These are phyloP conservation scores for Papiliotrema terrestris DNA, from an alignment of 1,284 basidiomycete genomes.

Conservation along the genomic window DNA sequence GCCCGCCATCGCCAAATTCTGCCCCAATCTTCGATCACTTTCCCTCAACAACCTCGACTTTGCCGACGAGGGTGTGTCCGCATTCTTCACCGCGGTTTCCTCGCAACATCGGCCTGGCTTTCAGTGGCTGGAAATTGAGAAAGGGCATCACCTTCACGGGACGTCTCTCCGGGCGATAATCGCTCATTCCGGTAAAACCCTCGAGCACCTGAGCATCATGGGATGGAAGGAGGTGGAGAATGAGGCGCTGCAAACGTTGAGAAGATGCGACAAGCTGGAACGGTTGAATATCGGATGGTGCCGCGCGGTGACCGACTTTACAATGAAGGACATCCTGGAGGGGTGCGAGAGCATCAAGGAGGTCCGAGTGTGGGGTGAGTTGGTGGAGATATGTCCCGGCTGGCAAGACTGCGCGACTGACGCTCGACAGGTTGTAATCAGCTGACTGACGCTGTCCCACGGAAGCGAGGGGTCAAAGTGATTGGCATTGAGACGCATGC, in stretches of 20 bases:
- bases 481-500: constrained; percentile 50
- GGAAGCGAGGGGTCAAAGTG: constrained; percentile 46
- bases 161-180: constrained; percentile 64
- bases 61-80: constrained; percentile 64
- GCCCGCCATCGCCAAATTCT: constrained; percentile 58
- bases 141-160: constrained; percentile 58
- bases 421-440: constrained; percentile 42
- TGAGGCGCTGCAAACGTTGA: constrained; percentile 58
- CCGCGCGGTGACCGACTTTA: constrained; percentile 75
- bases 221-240: constrained; percentile 65
- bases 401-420: not conserved
- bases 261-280: constrained; percentile 54
- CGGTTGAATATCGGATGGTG: constrained; percentile 85
- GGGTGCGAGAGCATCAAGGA: constrained; percentile 42
- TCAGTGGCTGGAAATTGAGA: constrained; percentile 57
- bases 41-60: constrained; percentile 61
- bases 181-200: constrained; percentile 61
- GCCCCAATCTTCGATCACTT: constrained; percentile 58
- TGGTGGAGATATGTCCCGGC: not conserved
- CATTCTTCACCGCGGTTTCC: constrained; percentile 59
- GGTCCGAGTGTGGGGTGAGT: constrained; percentile 48
- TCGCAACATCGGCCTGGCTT: constrained; percentile 46
- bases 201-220: constrained; percentile 71
- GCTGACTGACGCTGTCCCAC: constrained; percentile 44
- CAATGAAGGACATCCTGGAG: constrained; percentile 68